Evolutionary conservation across 345 rosid genomes (phyloP).

Genomic region (Cardamine resedifolia): DNA sequence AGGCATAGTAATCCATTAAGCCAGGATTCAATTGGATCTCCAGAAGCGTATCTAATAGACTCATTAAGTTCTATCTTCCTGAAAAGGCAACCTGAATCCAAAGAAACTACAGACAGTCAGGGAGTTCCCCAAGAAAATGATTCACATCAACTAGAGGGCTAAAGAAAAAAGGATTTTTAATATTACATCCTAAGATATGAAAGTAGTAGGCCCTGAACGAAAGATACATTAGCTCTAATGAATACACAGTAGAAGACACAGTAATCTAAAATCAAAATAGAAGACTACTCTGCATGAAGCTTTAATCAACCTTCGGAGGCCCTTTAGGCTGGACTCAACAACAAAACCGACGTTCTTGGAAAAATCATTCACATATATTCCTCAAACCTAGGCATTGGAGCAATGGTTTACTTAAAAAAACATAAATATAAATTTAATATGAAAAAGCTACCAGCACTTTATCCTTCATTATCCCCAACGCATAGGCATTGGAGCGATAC

Average conservation of each 20-base stretch:
- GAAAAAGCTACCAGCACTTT: background rate
- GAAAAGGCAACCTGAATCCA: conserved; percentile 70
- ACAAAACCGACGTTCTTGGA: conserved; percentile 16
- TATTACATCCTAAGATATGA: conserved; percentile 3
- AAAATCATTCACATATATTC: background rate
- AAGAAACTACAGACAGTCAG: conserved; percentile 24
- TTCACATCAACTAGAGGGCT: background rate
- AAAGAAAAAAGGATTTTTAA: background rate
- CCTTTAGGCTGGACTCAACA: background rate
- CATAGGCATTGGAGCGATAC: conserved; percentile 26
- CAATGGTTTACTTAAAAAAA: background rate
- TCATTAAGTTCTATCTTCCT: conserved; percentile 88
- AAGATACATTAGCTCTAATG: background rate
- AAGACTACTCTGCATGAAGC: conserved; percentile 3
- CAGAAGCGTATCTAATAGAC: conserved; percentile 90
- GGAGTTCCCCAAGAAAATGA: background rate
- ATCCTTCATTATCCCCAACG: background rate
- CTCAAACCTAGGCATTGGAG: conserved; percentile 37
- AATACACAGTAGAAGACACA: background rate
- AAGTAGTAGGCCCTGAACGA: conserved; percentile 8
- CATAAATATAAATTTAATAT: background rate
- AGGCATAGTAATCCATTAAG: conserved; percentile 83
- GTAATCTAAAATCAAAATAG: conserved; percentile 1
- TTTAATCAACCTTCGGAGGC: background rate
- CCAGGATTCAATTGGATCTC: conserved; percentile 96